Percentiles rank a stretch among this genome's conserved stretches.
phyloP scores from a whole-genome alignment of 805 yeast species.

The Soucietia sequanensis region DNA sequence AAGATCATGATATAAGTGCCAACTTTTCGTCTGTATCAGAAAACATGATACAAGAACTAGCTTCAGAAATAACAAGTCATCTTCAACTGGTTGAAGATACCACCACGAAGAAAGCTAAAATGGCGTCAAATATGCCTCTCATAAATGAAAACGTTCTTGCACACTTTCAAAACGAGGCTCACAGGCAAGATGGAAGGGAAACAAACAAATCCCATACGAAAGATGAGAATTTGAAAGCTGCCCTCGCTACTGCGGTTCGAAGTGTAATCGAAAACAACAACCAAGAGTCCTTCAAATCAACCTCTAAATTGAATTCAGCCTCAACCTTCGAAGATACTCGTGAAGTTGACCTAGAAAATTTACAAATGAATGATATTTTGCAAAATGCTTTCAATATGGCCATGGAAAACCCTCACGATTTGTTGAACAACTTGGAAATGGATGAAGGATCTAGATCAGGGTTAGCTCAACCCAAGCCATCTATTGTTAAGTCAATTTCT shows the following conservation, averaged over 20 bases:
- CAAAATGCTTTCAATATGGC: conserved; percentile 79
- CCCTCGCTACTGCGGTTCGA: conserved; percentile 55
- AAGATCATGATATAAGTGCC: conserved; percentile 6
- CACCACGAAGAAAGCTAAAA: conserved; percentile 5
- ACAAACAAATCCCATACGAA: neutral
- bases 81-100: conserved; percentile 22
- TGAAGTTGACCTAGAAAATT: conserved; percentile 52
- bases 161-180: conserved; percentile 35
- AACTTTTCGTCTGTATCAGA: conserved; percentile 13
- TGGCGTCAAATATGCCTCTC: conserved; percentile 24
- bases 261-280: conserved; percentile 32
- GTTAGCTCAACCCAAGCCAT: too few species aligned
- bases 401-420: conserved; percentile 56
- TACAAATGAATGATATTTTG: conserved; percentile 65
- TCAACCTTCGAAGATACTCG: conserved; percentile 6
- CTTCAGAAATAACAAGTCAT: conserved; percentile 28
- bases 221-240: conserved; percentile 41
- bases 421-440: conserved; percentile 35
- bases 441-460: too few species aligned
- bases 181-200: conserved; percentile 16
- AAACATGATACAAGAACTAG: conserved; percentile 26
- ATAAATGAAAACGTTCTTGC: conserved; percentile 35
- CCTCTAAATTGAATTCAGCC: too few species aligned
- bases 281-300: conserved; percentile 3
- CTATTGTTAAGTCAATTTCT: too few species aligned